Conservation (phyloP, 495 filamentous ascomycete genomes). For the Aspergillus homomorphus region DNA sequence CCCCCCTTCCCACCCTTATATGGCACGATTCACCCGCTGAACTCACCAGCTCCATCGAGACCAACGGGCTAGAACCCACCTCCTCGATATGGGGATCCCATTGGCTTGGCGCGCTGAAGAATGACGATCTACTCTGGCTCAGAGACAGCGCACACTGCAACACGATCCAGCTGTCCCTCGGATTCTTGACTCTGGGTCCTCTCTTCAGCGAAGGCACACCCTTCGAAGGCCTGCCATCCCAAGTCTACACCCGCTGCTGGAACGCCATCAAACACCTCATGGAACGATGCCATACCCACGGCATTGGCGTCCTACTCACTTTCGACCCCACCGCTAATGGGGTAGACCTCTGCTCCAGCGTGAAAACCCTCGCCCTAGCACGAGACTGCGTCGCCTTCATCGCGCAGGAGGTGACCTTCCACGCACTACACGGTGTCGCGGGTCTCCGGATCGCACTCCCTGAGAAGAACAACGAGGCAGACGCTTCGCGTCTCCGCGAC, state of each 20-base stretch:
- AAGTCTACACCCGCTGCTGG: constrained; percentile 53
- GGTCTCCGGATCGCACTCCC: constrained; percentile 44
- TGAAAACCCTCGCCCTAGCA: constrained; percentile 30
- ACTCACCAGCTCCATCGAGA: constrained; percentile 27
- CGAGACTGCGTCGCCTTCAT: constrained; percentile 43
- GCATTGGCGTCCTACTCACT: constrained; percentile 53
- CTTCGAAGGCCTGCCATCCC: constrained; percentile 37
- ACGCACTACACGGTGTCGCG: constrained; percentile 39
- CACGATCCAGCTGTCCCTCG: constrained; percentile 54
- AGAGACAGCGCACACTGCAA: constrained; percentile 43
- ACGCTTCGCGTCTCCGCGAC: constrained; percentile 45
- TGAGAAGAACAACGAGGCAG: constrained; percentile 41
- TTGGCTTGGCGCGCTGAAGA: constrained; percentile 44
- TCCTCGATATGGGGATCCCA: constrained; percentile 47
- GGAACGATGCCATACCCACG: constrained; percentile 31
- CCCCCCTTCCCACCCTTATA: not conserved
- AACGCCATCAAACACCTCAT: constrained; percentile 37
- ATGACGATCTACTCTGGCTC: constrained; percentile 47
- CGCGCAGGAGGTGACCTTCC: constrained; percentile 32
- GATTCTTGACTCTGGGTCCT: constrained; percentile 52
- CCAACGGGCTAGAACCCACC: constrained; percentile 43
- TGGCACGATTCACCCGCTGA: not conserved
- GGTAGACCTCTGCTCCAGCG: constrained; percentile 44
- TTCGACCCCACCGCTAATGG: constrained; percentile 56
- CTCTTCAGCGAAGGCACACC: constrained; percentile 45